Evolutionary conservation across 2,329 filamentous ascomycete species (phyloP).

Genomic region (Hymenoscyphus infarciens): DNA sequence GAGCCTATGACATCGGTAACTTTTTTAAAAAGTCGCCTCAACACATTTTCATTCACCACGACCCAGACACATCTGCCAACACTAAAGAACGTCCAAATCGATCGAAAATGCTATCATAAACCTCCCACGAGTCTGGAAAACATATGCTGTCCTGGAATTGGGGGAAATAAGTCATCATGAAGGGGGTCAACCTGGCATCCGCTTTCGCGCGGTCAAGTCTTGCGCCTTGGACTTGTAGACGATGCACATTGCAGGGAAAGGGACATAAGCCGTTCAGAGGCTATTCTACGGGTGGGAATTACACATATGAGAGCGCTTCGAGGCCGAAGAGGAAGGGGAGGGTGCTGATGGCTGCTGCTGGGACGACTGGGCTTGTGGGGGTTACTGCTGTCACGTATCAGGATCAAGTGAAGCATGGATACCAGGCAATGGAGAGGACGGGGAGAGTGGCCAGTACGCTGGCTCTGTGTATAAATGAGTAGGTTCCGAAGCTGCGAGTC

Average conservation of each 20-base stretch:
- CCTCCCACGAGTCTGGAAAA: neutral
- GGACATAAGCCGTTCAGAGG: conserved; percentile 11
- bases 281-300: conserved; percentile 15
- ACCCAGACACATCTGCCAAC: neutral
- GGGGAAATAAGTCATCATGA: conserved; percentile 23
- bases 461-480: conserved; percentile 87
- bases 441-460: conserved; percentile 74
- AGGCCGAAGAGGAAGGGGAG: conserved; percentile 18
- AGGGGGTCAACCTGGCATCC: conserved; percentile 26
- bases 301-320: conserved; percentile 11
- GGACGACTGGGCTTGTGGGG: conserved; percentile 27
- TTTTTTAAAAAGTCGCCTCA: neutral
- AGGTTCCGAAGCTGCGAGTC: conserved; percentile 33
- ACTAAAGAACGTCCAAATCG: neutral
- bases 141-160: neutral
- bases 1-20: conserved; percentile 1
- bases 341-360: conserved; percentile 22
- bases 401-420: conserved; percentile 72
- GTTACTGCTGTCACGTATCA: conserved; percentile 46
- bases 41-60: neutral
- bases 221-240: conserved; percentile 30
- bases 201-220: conserved; percentile 11
- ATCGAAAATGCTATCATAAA: neutral
- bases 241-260: conserved; percentile 23
- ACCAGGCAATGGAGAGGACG: conserved; percentile 71